Evolutionary conservation across 1,284 basidiomycete genomes (phyloP), one percentile per base, ranked within the genome.

Genomic region (Moniliophthora roreri): DNA sequence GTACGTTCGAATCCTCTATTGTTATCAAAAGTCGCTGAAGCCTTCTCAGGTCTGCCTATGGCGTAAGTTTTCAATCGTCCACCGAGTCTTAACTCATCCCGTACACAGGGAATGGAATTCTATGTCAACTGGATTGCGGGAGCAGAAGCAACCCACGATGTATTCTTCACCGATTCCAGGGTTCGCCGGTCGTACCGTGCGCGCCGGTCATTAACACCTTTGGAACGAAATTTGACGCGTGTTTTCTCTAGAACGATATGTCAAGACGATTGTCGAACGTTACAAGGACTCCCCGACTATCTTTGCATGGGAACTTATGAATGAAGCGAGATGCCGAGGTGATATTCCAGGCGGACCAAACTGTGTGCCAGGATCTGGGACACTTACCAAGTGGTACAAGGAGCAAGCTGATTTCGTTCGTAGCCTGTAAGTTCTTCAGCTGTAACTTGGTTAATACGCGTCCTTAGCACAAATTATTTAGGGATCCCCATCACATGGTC

Each of bases 271-370:
- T 48, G 79, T 84, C 24, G 70, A 79, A 49, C 69, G 81, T 52
- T 84, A 83, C 69, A 82, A 79, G 62, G 60, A 69, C 47, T 81
- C 78, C 0, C 66, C 74, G 0, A 72, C 75, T 42, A 75, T 84
- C 26, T 82, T 82, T 57, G 80, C 80, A 0, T 82, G 80, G 81
- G 80, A 84, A 61, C 70, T 83, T 36, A 75, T 79, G 69, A 83
- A 83, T 54, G 81, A 83, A 61, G 79, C 81, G 0, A 74, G 81
- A 6, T 83, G 80, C 62, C 60, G 74, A 9, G 77, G 80, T n/a
- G 80, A 83, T 46, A 67, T 77, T 24, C 70, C 72, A 9, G 63
- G 71, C 9, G 76, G 79, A 9, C 72, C 80, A 0, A 63, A 63
- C 34, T 83, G 80, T 60, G 71, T 75, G 15, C 71, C 80, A 23